Evolutionary conservation across 805 yeast genomes (phyloP).

Genomic region (Saturnispora kantuleensis): DNA sequence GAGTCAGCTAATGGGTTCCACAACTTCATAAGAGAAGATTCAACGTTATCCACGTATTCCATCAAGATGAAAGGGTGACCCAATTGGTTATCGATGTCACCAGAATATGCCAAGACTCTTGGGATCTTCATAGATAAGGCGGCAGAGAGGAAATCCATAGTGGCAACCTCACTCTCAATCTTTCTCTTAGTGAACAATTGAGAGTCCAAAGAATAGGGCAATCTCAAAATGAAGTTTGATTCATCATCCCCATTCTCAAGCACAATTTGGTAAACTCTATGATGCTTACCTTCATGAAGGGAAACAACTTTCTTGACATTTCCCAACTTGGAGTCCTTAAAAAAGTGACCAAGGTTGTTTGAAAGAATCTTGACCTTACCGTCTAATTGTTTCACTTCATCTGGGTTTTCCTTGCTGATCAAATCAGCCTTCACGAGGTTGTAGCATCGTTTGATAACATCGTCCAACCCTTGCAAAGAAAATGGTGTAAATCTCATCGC

Average conservation of each 20-base stretch:
- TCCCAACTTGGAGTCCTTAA: slow-evolving; percentile 13
- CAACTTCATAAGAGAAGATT: slow-evolving; percentile 56
- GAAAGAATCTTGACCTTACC: slow-evolving; percentile 15
- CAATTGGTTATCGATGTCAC: slow-evolving; percentile 49
- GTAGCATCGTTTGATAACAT: slow-evolving; percentile 12
- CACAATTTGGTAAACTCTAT: slow-evolving; percentile 70
- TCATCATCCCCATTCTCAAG: slow-evolving; percentile 22
- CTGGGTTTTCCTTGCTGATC: slow-evolving; percentile 26
- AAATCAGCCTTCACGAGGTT: slow-evolving; percentile 6
- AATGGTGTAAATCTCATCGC: slow-evolving; percentile 70
- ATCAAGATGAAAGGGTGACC: slow-evolving; percentile 69
- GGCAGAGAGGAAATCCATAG: slow-evolving; percentile 66
- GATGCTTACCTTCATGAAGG: slow-evolving; percentile 90
- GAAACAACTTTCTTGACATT: slow-evolving; percentile 65
- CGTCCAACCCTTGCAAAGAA: slow-evolving; percentile 66
- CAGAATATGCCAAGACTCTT: slow-evolving; percentile 58
- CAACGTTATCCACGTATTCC: slow-evolving; percentile 72
- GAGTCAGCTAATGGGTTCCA: slow-evolving; percentile 74
- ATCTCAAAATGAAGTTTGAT: slow-evolving; percentile 57
- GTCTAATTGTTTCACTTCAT: slow-evolving; percentile 28
- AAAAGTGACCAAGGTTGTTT: slow-evolving; percentile 15
- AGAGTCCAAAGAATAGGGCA: slow-evolving; percentile 73
- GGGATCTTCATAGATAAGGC: slow-evolving; percentile 68
- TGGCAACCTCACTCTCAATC: slow-evolving; percentile 85
- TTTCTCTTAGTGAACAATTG: slow-evolving; percentile 56